Percentiles rank a stretch among this genome's conserved stretches.
These are phyloP conservation scores for Suillus tomentosus DNA, from an alignment of 768 basidiomycete species.

Conservation along the genomic window DNA sequence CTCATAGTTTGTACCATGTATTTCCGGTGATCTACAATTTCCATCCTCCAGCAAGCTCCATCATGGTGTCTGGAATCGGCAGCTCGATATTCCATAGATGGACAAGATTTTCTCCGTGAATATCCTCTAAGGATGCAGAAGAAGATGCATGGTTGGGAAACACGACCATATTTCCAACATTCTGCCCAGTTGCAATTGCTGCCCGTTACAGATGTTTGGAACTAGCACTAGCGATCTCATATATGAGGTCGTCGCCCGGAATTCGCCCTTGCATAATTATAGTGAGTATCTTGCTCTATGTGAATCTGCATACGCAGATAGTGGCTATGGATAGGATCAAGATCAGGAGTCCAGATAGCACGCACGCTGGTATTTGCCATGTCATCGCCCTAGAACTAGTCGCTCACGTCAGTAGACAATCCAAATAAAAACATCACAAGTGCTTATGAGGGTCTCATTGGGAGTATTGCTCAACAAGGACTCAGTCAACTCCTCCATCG, in stretches of 20 bases:
- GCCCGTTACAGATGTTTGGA: conserved; percentile 42
- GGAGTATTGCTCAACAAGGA: not conserved
- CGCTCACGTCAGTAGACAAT: not conserved
- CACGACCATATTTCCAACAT: conserved; percentile 38
- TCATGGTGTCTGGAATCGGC: conserved; percentile 62
- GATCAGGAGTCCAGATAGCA: conserved; percentile 46
- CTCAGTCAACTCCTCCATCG: not conserved
- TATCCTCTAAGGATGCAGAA: conserved; percentile 48
- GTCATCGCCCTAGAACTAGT: not conserved
- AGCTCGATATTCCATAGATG: conserved; percentile 39
- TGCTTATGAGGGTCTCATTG: not conserved
- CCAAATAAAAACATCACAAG: not conserved
- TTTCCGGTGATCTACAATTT: conserved; percentile 36
- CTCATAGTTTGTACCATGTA: not conserved
- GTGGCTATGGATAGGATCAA: conserved; percentile 42
- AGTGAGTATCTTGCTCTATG: conserved; percentile 41
- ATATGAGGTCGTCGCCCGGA: conserved; percentile 36
- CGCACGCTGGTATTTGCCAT: not conserved
- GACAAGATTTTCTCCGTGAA: conserved; percentile 54
- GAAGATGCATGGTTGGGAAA: conserved; percentile 65
- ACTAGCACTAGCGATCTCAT: conserved; percentile 41
- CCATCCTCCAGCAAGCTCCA: conserved; percentile 69
- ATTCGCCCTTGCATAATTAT: conserved; percentile 45
- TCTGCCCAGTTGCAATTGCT: conserved; percentile 40
- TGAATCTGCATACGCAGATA: conserved; percentile 51